phyloP scores from a whole-genome alignment of 139 green algal species.

The Bryopsis sp. region DNA sequence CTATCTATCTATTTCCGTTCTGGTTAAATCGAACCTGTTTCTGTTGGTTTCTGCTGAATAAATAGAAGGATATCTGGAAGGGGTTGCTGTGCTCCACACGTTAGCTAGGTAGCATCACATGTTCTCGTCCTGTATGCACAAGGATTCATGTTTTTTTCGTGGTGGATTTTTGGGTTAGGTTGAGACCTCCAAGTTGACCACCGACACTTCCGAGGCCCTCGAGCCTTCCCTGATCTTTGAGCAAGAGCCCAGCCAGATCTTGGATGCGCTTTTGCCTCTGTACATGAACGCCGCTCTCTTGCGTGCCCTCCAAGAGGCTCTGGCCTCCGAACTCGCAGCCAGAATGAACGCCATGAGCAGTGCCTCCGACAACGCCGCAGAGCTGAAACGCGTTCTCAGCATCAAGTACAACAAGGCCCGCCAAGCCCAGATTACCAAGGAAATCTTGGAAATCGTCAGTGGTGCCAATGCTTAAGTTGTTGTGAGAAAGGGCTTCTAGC shows the following conservation, averaged over 20 bases:
- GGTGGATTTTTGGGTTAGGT: no score
- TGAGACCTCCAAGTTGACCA: constrained; percentile 55
- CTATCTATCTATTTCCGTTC: no score
- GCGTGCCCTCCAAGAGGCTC: constrained; percentile 66
- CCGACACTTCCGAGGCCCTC: constrained; percentile 60
- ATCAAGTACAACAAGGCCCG: constrained; percentile 87
- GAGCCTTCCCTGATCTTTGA: constrained; percentile 92
- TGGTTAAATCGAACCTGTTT: constrained; percentile 12
- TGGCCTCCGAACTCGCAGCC: constrained; percentile 95
- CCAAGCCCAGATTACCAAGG: constrained; percentile 90
- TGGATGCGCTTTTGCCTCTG: constrained; percentile 95
- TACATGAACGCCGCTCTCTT: constrained; percentile 95
- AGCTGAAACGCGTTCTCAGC: constrained; percentile 79
- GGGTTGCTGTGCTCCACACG: no score
- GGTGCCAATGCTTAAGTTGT: constrained; percentile 46
- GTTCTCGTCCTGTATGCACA: no score
- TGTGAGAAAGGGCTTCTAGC: not conserved
- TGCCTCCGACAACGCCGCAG: constrained; percentile 92
- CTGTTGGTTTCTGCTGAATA: not conserved
- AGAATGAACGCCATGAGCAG: constrained; percentile 99
- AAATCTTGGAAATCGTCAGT: constrained; percentile 66
- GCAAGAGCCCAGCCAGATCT: constrained; percentile 96
- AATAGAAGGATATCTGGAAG: no score
- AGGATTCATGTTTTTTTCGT: no score
- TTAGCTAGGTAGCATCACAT: no score